Evolutionary conservation across 371 early-diverging fungal species (phyloP), one percentile per base, ranked within the genome.

Genomic region (Actinomucor elegans): DNA sequence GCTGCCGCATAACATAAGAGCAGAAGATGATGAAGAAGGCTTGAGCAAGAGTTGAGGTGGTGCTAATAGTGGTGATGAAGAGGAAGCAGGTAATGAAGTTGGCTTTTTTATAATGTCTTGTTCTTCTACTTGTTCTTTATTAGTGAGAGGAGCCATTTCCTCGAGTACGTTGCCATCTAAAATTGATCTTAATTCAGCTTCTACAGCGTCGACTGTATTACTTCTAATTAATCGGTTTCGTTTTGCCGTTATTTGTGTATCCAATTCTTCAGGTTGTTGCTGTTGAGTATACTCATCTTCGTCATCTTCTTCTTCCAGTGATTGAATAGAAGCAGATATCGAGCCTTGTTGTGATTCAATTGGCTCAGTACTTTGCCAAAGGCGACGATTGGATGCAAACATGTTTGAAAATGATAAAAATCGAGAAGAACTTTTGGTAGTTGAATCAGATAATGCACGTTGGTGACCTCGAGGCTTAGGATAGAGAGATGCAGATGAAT

Each of bases 161-260:
- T 38, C 46, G 3, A 50, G 20, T n/a, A 55, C 65, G 27, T 58
- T 53, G 2, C 69, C 67, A 47, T 79, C 81, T 43, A 86, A 64
- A 36, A 86, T 84, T 0, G 81, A 76, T 8, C 78, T 68, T 12
- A 86, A 52, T 20, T 77, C 84, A 8, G 84, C 86, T 42, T 84
- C 81, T 0, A 86, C 79, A 3, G 84, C 84, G 29, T 81, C 80
- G 14, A 86, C 74, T 6, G 82, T 84, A 23, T 73, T 67, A 32
- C 69, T 64, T 44, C 72, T 53, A 18, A 69, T 57, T 2, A 67
- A 44, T 20, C 42, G 46, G 14, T 59, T 66, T 6, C 59, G 42
- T 29, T 43, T 54, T 7, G 38, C 27, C 10, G 27, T 36, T 3
- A 38, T 7, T 36, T 21, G 45, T 15, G 41, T 32, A 6, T 20